A percentile compares a stretch with the other conserved stretches of the same genome.
Evolutionary conservation across 140 eudicot species (phyloP).

Genomic region (Flaveria floridana): DNA sequence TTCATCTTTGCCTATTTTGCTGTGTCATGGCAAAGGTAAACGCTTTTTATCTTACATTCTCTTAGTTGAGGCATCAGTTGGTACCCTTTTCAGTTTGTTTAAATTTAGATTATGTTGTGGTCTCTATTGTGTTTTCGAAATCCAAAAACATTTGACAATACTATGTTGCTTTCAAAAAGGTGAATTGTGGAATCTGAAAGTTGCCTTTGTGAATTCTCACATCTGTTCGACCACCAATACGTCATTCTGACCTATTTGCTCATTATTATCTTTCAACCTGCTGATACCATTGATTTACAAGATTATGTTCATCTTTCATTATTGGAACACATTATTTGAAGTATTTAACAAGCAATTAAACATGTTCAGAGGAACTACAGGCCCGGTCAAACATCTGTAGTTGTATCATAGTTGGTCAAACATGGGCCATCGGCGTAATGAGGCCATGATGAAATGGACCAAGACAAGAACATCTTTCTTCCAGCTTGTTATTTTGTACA

Average conservation of each 20-base stretch:
- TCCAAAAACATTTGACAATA: background rate
- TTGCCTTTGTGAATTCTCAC: conserved; percentile 3
- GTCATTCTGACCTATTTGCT: background rate
- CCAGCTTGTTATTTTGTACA: background rate
- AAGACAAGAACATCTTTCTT: background rate
- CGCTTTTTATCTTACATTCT: background rate
- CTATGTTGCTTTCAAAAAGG: background rate
- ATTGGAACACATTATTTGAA: background rate
- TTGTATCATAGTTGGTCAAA: background rate
- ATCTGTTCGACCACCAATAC: background rate
- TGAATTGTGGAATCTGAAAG: background rate
- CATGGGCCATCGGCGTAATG: background rate
- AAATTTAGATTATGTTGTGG: background rate
- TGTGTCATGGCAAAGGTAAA: conserved; percentile 88
- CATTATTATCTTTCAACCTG: background rate
- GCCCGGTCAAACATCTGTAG: background rate
- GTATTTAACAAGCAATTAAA: too few relatives aligned
- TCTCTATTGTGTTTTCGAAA: background rate
- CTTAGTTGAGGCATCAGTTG: background rate
- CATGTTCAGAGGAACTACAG: too few relatives aligned
- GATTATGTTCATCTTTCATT: background rate
- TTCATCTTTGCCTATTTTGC: conserved; percentile 76
- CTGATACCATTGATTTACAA: background rate
- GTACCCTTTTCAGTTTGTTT: background rate
- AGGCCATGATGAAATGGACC: background rate